Evolutionary conservation across 148 eudicot species (phyloP).

Genomic region (Tetragonia tetragonoides): DNA sequence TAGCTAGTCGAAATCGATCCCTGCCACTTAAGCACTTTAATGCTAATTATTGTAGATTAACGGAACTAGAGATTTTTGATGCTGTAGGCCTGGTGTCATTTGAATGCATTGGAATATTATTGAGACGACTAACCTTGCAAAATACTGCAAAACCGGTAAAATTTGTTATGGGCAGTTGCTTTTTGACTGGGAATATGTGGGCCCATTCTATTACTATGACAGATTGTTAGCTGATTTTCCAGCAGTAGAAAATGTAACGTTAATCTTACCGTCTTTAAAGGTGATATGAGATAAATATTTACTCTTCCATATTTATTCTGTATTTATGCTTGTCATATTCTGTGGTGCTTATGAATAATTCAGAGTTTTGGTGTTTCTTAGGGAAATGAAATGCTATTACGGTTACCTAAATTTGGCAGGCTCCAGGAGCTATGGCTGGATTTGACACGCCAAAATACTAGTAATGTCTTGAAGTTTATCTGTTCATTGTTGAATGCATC

Average conservation of each 20-base stretch:
- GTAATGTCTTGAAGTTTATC: not conserved
- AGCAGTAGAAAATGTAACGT: not conserved
- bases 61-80: not conserved
- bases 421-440: not conserved
- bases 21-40: not conserved
- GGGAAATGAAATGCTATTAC: not conserved
- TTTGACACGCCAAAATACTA: not conserved
- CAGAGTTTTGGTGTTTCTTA: not conserved
- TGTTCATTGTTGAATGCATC: not conserved
- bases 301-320: not conserved
- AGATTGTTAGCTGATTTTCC: not conserved
- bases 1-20: not conserved
- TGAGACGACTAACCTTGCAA: not conserved
- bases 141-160: not conserved
- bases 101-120: not conserved
- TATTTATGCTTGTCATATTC: not conserved
- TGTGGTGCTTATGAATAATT: not conserved
- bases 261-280: not conserved
- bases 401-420: not conserved
- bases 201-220: not conserved
- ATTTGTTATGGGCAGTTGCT: not conserved
- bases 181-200: not conserved
- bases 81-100: not conserved
- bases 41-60: not conserved
- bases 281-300: not conserved